These are phyloP conservation scores for Colletotrichum tropicicola DNA, from an alignment of 2,329 filamentous ascomycete species.

Conservation along the genomic window DNA sequence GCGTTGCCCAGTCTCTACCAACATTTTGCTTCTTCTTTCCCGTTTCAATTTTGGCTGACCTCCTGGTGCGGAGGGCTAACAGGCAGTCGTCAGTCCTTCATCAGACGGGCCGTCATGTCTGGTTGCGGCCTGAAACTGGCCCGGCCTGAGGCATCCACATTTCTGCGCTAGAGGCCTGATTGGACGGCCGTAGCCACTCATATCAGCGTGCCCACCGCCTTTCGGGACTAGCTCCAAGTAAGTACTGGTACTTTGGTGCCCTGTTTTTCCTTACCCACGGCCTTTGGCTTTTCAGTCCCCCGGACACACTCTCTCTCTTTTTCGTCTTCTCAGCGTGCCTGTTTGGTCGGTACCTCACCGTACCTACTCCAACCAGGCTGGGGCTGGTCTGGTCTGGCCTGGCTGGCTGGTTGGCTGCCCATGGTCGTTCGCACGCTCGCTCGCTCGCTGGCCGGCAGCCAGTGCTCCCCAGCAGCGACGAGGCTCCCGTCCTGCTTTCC, in stretches of 20 bases:
- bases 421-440: background rate
- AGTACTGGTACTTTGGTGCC: slow-evolving; percentile 32
- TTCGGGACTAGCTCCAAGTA: slow-evolving; percentile 30
- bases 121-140: slow-evolving; percentile 31
- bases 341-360: too few species aligned
- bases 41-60: slow-evolving; percentile 9
- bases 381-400: too few species aligned
- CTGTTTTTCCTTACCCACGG: slow-evolving; percentile 22
- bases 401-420: background rate
- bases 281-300: slow-evolving; percentile 29
- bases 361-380: too few species aligned
- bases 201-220: slow-evolving; percentile 31
- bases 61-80: slow-evolving; percentile 25
- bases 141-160: slow-evolving; percentile 29
- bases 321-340: background rate
- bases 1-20: too few species aligned
- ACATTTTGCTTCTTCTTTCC: background rate
- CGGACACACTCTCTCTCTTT: slow-evolving; percentile 6
- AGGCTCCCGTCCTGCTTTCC: too few species aligned
- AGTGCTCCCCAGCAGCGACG: slow-evolving; percentile 21
- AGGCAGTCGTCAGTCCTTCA: slow-evolving; percentile 26
- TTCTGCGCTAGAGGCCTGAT: slow-evolving; percentile 21
- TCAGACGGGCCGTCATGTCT: slow-evolving; percentile 27
- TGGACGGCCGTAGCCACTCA: slow-evolving; percentile 30
- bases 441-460: slow-evolving; percentile 15